A percentile compares a stretch with the other conserved stretches of the same genome.
These are phyloP conservation scores for Trichoderma arundinaceum DNA, from an alignment of 2,329 filamentous ascomycete genomes.

Conservation along the genomic window DNA sequence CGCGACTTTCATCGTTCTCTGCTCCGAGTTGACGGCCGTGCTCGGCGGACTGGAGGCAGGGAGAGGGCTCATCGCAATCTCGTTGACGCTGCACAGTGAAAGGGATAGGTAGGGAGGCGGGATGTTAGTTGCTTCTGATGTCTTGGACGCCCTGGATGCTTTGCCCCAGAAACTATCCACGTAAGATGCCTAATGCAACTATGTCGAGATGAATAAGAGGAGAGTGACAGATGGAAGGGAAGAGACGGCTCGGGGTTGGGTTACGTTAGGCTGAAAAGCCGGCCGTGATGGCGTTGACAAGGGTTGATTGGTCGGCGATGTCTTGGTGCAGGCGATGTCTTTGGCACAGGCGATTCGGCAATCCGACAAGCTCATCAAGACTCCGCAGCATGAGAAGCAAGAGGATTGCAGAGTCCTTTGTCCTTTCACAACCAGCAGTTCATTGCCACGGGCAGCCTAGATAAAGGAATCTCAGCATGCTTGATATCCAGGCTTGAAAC, in stretches of 20 bases:
- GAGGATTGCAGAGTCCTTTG: neutral
- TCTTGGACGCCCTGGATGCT: neutral
- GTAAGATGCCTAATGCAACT: neutral
- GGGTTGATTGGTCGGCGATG: too few relatives aligned
- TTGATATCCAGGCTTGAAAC: neutral
- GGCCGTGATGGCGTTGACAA: too few relatives aligned
- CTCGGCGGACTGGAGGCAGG: constrained; percentile 1
- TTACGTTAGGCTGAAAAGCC: neutral
- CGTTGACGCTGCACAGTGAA: neutral
- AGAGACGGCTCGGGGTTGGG: too few relatives aligned
- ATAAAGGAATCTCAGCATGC: neutral
- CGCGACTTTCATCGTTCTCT: neutral
- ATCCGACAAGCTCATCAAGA: too few relatives aligned
- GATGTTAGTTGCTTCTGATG: neutral
- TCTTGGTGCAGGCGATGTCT: too few relatives aligned
- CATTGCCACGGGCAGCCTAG: neutral
- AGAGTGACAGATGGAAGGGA: neutral
- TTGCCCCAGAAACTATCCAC: too few relatives aligned
- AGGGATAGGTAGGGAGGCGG: constrained; percentile 23
- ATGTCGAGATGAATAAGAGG: neutral
- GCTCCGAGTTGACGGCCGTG: neutral
- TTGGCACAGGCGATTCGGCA: too few relatives aligned
- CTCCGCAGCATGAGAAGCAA: too few relatives aligned
- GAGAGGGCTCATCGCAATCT: constrained; percentile 23
- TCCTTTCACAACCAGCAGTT: neutral